A percentile compares a stretch with the other conserved stretches of the same genome.
These are phyloP conservation scores for Typha latifolia DNA, from an alignment of 176 grass and related monocot species.

Conservation along the genomic window DNA sequence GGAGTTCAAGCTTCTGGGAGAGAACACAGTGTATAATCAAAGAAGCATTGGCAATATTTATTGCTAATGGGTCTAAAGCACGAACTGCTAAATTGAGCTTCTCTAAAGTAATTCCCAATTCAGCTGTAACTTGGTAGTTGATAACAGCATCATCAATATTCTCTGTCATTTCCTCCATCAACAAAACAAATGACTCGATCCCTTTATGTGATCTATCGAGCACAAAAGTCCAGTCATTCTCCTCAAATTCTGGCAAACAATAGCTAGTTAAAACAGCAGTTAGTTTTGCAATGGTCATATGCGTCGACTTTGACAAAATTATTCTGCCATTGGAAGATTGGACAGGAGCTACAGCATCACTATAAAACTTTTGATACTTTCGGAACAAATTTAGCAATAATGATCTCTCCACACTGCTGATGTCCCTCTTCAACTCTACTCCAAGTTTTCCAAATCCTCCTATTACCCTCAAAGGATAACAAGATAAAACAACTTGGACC, in stretches of 20 bases:
- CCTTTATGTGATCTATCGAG: constrained; percentile 44
- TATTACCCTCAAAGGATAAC: constrained; percentile 49
- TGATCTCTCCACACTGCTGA: constrained; percentile 41
- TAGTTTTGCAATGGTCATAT: constrained; percentile 65
- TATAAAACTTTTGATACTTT: constrained; percentile 45
- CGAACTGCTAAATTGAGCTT: constrained; percentile 48
- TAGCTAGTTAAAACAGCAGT: constrained; percentile 59
- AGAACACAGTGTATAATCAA: constrained; percentile 62
- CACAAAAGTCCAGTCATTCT: constrained; percentile 70
- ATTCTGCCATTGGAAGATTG: constrained; percentile 9
- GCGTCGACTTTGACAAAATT: constrained; percentile 22
- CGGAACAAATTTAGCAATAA: constrained; percentile 54
- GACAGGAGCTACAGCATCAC: constrained; percentile 7
- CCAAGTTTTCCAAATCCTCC: constrained; percentile 42
- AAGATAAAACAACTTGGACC: constrained; percentile 71
- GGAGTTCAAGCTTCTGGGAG: constrained; percentile 34
- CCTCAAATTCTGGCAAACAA: constrained; percentile 61
- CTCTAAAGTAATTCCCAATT: constrained; percentile 28
- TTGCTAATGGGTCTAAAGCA: constrained; percentile 35
- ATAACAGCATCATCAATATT: constrained; percentile 35
- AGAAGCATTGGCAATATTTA: constrained; percentile 46
- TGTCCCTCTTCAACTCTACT: constrained; percentile 36
- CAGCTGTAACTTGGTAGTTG: constrained; percentile 26
- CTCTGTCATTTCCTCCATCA: constrained; percentile 78
- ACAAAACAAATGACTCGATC: constrained; percentile 64